phyloP scores from a whole-genome alignment of 306 rosid species.

The Crataegus laevigata region DNA sequence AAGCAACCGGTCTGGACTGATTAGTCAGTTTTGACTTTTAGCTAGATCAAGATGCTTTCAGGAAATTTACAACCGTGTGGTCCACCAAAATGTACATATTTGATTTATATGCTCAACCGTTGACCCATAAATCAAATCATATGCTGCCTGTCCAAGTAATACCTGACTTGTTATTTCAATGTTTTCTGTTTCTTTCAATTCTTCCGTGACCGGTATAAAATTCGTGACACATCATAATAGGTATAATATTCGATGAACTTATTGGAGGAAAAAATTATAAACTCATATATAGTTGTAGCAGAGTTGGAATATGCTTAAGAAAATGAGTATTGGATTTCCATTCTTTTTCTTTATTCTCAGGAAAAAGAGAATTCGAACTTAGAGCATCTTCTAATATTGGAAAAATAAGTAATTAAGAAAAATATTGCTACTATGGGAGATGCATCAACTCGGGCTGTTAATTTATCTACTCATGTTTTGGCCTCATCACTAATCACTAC shows the following conservation, averaged over 20 bases:
- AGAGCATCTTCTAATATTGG: too few relatives aligned
- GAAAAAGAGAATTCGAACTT: too few relatives aligned
- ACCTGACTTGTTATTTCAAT: not conserved
- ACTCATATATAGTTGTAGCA: not conserved
- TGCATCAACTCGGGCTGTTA: not conserved
- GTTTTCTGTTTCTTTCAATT: not conserved
- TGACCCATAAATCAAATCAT: not conserved
- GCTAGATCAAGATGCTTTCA: not conserved
- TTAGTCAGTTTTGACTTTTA: not conserved
- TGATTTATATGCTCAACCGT: not conserved
- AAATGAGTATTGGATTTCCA: not conserved
- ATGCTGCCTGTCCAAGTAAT: not conserved
- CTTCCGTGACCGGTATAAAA: not conserved
- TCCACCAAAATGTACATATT: not conserved
- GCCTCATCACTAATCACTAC: not conserved
- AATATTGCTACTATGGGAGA: too few relatives aligned
- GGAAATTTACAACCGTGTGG: not conserved
- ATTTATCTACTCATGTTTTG: not conserved
- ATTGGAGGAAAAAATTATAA: not conserved
- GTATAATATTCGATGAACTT: not conserved
- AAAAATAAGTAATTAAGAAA: too few relatives aligned
- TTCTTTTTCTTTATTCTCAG: too few relatives aligned
- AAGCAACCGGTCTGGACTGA: not conserved
- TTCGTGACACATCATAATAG: not conserved
- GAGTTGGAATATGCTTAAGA: not conserved